Conservation (phyloP, 2,329 filamentous ascomycete genomes). For the Xylariales sp. region DNA sequence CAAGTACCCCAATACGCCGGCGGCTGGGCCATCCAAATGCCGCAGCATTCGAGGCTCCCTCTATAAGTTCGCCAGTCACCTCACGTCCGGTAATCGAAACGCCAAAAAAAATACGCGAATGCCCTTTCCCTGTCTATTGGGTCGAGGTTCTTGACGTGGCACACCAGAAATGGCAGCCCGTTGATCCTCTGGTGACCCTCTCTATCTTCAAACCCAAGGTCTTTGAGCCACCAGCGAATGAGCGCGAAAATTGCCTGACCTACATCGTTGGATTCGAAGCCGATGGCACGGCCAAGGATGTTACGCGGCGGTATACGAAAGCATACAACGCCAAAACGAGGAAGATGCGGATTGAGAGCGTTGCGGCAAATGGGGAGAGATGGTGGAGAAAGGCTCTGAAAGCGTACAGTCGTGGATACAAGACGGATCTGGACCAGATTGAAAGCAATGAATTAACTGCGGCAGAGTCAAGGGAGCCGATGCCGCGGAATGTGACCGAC, state of each 20-base stretch:
- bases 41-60: slow-evolving; percentile 46
- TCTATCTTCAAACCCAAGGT: slow-evolving; percentile 68
- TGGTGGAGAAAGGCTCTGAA: slow-evolving; percentile 53
- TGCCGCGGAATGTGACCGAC: slow-evolving; percentile 81
- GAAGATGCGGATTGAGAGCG: slow-evolving; percentile 68
- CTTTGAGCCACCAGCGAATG: slow-evolving; percentile 78
- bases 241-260: slow-evolving; percentile 68
- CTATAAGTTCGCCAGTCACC: slow-evolving; percentile 30
- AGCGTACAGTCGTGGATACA: slow-evolving; percentile 37
- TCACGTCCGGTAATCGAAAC: slow-evolving; percentile 27
- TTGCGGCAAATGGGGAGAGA: slow-evolving; percentile 39
- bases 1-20: slow-evolving; percentile 30
- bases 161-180: slow-evolving; percentile 85
- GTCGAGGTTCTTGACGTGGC: slow-evolving; percentile 84
- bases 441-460: slow-evolving; percentile 74
- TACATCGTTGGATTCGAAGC: slow-evolving; percentile 86
- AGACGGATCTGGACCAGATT: slow-evolving; percentile 70
- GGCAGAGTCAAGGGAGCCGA: slow-evolving; percentile 69
- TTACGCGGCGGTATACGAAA: slow-evolving; percentile 83
- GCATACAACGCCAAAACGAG: slow-evolving; percentile 88
- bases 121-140: slow-evolving; percentile 84
- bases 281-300: slow-evolving; percentile 73
- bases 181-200: slow-evolving; percentile 79
- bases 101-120: slow-evolving; percentile 56
- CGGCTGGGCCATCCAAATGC: slow-evolving; percentile 52